Percentiles rank a stretch among this genome's conserved stretches.
phyloP scores from a whole-genome alignment of 1,284 basidiomycete species.

The Tilletia horrida region DNA sequence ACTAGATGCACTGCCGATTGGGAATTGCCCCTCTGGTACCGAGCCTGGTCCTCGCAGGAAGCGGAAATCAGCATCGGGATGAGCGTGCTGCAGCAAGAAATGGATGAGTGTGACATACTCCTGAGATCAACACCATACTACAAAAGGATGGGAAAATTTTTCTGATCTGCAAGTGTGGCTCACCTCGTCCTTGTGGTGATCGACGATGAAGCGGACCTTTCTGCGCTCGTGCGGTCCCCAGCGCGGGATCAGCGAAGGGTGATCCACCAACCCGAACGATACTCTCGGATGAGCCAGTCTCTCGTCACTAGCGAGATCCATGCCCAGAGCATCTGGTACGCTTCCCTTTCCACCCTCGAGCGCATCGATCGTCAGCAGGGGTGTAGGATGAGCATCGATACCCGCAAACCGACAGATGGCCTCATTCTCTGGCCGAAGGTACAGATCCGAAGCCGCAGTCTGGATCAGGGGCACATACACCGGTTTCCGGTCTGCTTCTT shows the following conservation, averaged over 20 bases:
- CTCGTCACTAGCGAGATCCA: constrained; percentile 19
- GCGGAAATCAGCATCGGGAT: constrained; percentile 22
- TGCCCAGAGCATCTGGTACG: not conserved
- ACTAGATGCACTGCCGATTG: constrained; percentile 29
- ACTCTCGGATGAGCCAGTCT: constrained; percentile 61
- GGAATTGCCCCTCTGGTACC: constrained; percentile 14
- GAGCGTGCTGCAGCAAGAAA: constrained; percentile 34
- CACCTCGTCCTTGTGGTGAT: constrained; percentile 87
- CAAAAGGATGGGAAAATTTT: no score
- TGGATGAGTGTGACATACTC: constrained; percentile 1
- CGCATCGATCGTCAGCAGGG: constrained; percentile 48
- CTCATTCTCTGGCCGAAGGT: constrained; percentile 80
- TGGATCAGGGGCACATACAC: constrained; percentile 23
- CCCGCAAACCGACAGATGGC: constrained; percentile 65
- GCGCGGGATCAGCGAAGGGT: constrained; percentile 53
- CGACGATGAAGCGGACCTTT: constrained; percentile 74
- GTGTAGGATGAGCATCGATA: constrained; percentile 43
- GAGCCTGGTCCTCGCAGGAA: constrained; percentile 10
- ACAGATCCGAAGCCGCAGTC: constrained; percentile 64
- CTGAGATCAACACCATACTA: no score
- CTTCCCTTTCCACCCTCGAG: not conserved
- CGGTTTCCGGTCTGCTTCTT: not conserved
- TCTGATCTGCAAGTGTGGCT: no score
- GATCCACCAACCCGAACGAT: constrained; percentile 80
- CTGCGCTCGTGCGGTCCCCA: constrained; percentile 31